These are phyloP conservation scores for Yarrowia deformans DNA, from an alignment of 805 yeast species.

Conservation along the genomic window DNA sequence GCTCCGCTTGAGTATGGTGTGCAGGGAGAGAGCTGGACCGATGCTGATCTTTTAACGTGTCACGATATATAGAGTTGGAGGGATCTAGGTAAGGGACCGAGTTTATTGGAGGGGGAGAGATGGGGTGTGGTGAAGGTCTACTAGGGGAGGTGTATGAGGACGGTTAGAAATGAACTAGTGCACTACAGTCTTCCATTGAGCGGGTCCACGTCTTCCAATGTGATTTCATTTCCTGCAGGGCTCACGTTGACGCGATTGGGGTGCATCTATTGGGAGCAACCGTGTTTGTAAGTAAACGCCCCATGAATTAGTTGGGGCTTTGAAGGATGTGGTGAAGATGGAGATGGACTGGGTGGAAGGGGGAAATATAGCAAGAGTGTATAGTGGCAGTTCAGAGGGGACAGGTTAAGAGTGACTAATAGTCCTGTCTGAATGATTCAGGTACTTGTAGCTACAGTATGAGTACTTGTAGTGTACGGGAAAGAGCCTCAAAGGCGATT, in stretches of 20 bases:
- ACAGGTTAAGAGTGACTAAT: too few relatives aligned
- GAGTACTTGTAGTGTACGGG: too few relatives aligned
- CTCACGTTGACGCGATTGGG: neutral
- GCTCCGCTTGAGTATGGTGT: neutral
- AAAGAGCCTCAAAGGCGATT: too few relatives aligned
- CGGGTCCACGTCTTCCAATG: too few relatives aligned
- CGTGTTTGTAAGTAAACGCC: neutral
- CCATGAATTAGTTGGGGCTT: neutral
- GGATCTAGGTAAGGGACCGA: constrained; percentile 25
- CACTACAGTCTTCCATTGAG: neutral
- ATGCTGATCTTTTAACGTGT: constrained; percentile 30
- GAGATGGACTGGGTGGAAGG: too few relatives aligned
- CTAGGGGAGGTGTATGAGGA: too few relatives aligned
- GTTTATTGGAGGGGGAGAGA: constrained; percentile 8
- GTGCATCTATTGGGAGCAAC: constrained; percentile 6
- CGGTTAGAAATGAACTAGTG: too few relatives aligned
- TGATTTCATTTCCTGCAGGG: neutral
- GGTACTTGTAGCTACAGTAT: too few relatives aligned
- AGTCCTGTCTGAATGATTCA: too few relatives aligned
- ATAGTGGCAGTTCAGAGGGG: too few relatives aligned
- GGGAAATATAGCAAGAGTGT: too few relatives aligned
- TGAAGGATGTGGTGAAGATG: neutral
- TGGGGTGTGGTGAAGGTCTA: neutral
- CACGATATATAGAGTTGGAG: constrained; percentile 29
- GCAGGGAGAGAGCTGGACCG: neutral